Percentiles rank a stretch among this genome's conserved stretches.
Conservation (phyloP, 2,329 filamentous ascomycete species). For the Diaporthe citrichinensis region DNA sequence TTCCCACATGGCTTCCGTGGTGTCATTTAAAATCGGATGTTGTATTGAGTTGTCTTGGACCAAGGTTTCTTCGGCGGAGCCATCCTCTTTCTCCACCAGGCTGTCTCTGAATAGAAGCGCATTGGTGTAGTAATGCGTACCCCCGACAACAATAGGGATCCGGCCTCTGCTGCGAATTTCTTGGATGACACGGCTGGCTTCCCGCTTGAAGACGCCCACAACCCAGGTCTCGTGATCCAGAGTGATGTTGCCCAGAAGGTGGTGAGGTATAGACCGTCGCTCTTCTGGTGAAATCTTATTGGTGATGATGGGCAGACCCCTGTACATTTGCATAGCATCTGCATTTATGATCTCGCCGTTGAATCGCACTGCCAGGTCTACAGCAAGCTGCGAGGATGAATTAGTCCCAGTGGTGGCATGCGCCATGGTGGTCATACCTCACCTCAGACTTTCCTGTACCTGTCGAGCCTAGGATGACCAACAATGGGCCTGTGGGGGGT, state of each 20-base stretch:
- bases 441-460: conserved; percentile 96
- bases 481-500: conserved; percentile 70
- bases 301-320: conserved; percentile 91
- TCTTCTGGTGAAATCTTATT: conserved; percentile 89
- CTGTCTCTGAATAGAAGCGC: conserved; percentile 85
- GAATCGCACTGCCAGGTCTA: conserved; percentile 86
- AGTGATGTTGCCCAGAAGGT: conserved; percentile 85
- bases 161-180: conserved; percentile 85
- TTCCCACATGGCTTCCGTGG: conserved; percentile 79
- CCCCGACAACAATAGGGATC: conserved; percentile 91
- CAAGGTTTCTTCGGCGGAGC: background rate
- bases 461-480: conserved; percentile 89
- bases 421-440: conserved; percentile 46
- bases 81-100: conserved; percentile 61
- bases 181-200: conserved; percentile 77
- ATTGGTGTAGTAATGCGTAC: conserved; percentile 96
- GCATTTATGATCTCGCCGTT: conserved; percentile 97
- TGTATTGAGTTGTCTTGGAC: conserved; percentile 53
- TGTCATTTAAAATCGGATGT: conserved; percentile 79
- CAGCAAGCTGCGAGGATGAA: conserved; percentile 75
- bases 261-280: conserved; percentile 85
- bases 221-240: conserved; percentile 86
- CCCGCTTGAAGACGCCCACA: conserved; percentile 81
- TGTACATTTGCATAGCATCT: conserved; percentile 98
- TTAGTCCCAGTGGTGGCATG: background rate